These are phyloP conservation scores for Puccinellia tenuiflora DNA, from an alignment of 176 grass and related monocot genomes.

Conservation along the genomic window DNA sequence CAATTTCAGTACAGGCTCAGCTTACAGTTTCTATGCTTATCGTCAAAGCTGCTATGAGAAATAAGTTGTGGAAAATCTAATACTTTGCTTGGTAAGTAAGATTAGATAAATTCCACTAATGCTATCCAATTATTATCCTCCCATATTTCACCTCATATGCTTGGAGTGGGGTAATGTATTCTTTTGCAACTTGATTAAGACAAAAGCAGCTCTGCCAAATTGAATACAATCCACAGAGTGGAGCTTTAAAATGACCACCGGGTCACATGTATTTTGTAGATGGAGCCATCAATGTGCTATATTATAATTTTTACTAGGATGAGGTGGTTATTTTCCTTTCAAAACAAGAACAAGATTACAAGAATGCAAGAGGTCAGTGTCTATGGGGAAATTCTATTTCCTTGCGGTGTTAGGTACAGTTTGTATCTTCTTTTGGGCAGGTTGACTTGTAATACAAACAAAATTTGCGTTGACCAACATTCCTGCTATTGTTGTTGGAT, in stretches of 20 bases:
- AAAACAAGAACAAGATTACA: neutral
- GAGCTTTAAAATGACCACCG: neutral
- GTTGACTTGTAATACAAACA: constrained; percentile 11
- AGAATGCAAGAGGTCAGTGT: neutral
- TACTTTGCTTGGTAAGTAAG: neutral
- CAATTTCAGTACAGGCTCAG: neutral
- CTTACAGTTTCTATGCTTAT: neutral
- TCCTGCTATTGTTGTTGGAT: neutral
- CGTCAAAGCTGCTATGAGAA: neutral
- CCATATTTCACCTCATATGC: neutral
- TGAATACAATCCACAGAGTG: neutral
- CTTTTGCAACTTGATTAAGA: neutral
- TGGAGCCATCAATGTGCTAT: neutral
- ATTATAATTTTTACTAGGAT: neutral
- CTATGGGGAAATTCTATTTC: constrained; percentile 29
- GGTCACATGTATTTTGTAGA: neutral
- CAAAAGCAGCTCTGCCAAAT: neutral
- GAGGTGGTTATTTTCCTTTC: neutral
- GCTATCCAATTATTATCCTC: neutral
- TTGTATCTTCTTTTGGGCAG: constrained; percentile 9
- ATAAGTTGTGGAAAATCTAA: neutral
- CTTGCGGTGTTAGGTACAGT: constrained; percentile 14
- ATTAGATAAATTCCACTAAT: neutral
- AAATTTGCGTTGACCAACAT: neutral
- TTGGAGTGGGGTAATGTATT: neutral